A percentile compares a stretch with the other conserved stretches of the same genome.
These are phyloP conservation scores for Fusarium mexicanum DNA, from an alignment of 2,329 filamentous ascomycete species.

Conservation along the genomic window DNA sequence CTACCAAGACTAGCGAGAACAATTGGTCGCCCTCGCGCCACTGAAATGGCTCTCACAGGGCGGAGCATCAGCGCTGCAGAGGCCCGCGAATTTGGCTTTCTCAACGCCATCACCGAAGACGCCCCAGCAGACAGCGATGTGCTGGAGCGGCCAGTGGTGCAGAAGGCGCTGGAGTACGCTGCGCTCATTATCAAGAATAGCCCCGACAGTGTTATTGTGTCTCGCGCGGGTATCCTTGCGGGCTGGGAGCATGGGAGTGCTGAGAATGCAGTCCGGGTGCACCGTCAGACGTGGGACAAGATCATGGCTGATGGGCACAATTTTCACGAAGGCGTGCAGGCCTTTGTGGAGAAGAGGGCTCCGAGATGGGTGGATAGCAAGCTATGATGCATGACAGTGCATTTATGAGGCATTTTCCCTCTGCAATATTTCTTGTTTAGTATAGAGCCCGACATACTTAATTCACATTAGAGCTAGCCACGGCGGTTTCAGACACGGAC, in stretches of 20 bases:
- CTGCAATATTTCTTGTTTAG: neutral
- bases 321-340: conserved; percentile 73
- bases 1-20: conserved; percentile 72
- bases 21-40: conserved; percentile 73
- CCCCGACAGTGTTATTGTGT: conserved; percentile 77
- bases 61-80: conserved; percentile 64
- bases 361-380: conserved; percentile 71
- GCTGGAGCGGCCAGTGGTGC: conserved; percentile 54
- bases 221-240: conserved; percentile 72
- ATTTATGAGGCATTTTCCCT: conserved; percentile 23
- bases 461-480: neutral
- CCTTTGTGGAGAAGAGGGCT: conserved; percentile 77
- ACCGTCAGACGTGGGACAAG: conserved; percentile 61
- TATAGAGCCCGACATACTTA: neutral
- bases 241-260: conserved; percentile 74
- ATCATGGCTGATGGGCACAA: conserved; percentile 72
- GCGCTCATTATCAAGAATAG: conserved; percentile 69
- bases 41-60: conserved; percentile 74
- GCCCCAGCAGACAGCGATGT: conserved; percentile 42
- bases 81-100: conserved; percentile 70
- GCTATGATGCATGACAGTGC: conserved; percentile 48
- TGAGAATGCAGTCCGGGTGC: conserved; percentile 65
- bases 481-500: neutral
- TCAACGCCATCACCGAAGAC: conserved; percentile 68
- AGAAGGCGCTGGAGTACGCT: conserved; percentile 67